These are phyloP conservation scores for Westerdykella sp. DNA, from an alignment of 2,329 filamentous ascomycete species.

Conservation along the genomic window DNA sequence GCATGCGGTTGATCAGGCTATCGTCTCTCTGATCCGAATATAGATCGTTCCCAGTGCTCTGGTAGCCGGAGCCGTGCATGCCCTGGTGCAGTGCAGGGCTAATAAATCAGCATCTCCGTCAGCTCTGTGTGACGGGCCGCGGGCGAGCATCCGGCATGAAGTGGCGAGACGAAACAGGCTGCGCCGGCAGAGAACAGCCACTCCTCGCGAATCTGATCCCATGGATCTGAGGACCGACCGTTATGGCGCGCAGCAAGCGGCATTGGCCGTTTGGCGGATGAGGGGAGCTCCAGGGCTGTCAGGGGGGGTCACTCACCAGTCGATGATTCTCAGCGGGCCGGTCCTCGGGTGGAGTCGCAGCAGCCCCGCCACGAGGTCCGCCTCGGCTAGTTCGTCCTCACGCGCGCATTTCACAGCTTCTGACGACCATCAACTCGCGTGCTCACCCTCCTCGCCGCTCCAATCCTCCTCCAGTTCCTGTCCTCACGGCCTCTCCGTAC, in stretches of 20 bases:
- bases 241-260: too few species aligned
- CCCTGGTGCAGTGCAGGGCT: too few species aligned
- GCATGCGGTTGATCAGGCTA: neutral
- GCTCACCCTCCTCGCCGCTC: conserved; percentile 11
- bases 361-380: conserved; percentile 17
- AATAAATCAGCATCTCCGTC: too few species aligned
- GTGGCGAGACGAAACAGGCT: too few species aligned
- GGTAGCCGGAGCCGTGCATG: conserved; percentile 30
- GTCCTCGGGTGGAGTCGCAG: neutral
- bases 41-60: conserved; percentile 19
- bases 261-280: too few species aligned
- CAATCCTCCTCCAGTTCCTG: conserved; percentile 8
- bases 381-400: conserved; percentile 14
- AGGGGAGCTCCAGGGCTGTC: neutral
- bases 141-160: too few species aligned
- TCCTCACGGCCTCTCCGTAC: conserved; percentile 10
- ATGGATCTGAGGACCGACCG: too few species aligned
- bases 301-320: neutral
- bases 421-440: neutral
- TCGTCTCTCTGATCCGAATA: conserved; percentile 13
- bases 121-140: too few species aligned
- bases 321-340: neutral
- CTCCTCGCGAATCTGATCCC: too few species aligned
- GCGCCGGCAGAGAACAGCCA: too few species aligned
- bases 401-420: conserved; percentile 6